These are phyloP conservation scores for Hortaea werneckii DNA, from an alignment of 2,329 filamentous ascomycete genomes.

Conservation along the genomic window DNA sequence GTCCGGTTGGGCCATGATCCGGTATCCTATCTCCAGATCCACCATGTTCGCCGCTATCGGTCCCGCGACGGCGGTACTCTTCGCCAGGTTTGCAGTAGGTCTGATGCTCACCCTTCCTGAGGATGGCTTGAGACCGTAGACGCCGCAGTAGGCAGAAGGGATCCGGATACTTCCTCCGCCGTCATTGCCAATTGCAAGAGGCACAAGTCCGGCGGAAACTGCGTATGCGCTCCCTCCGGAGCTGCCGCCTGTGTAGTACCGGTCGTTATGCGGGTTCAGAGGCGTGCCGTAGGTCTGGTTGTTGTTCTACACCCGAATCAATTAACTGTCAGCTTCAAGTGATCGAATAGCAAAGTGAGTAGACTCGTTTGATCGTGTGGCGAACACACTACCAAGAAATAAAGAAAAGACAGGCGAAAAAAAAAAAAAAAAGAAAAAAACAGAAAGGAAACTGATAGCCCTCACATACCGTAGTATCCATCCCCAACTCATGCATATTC, in stretches of 20 bases:
- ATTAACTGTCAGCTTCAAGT: constrained; percentile 40
- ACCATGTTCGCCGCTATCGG: constrained; percentile 67
- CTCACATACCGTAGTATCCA: constrained; percentile 35
- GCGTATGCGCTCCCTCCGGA: constrained; percentile 68
- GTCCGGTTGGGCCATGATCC: constrained; percentile 65
- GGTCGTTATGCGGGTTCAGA: constrained; percentile 63
- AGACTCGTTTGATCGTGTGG: too few species aligned
- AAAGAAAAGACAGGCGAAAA: background rate
- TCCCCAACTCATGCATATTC: constrained; percentile 71
- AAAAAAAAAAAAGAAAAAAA: too few species aligned
- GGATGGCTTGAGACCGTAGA: constrained; percentile 31
- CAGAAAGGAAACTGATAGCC: background rate
- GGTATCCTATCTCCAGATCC: constrained; percentile 75
- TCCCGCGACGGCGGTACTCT: constrained; percentile 57
- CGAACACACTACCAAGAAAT: background rate
- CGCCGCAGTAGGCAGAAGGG: constrained; percentile 15
- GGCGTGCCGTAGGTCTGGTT: constrained; percentile 68
- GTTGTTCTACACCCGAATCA: constrained; percentile 51
- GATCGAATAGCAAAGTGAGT: too few species aligned
- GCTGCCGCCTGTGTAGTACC: constrained; percentile 72
- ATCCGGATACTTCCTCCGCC: constrained; percentile 18
- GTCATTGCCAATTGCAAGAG: constrained; percentile 40
- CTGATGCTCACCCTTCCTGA: constrained; percentile 30
- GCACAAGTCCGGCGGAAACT: constrained; percentile 59
- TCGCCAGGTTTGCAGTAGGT: constrained; percentile 49